A percentile compares a stretch with the other conserved stretches of the same genome.
Conservation (phyloP, 257 asterid species). For the Nicotiana otophora region DNA sequence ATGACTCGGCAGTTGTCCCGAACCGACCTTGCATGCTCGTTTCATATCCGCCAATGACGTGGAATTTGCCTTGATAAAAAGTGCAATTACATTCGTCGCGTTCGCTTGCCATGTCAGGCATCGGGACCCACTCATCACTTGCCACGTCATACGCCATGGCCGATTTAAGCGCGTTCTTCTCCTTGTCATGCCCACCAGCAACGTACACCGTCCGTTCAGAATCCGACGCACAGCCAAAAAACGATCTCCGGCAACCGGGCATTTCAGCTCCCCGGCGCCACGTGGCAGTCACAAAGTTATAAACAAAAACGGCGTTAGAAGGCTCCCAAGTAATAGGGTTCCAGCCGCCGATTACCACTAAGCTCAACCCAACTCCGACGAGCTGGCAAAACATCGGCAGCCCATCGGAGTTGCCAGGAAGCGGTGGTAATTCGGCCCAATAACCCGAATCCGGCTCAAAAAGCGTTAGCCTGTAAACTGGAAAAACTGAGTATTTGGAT, state of each 20-base stretch:
- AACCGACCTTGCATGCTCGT: slow-evolving; percentile 57
- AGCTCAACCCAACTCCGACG: slow-evolving; percentile 43
- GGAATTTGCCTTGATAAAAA: slow-evolving; percentile 45
- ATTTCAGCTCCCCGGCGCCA: slow-evolving; percentile 68
- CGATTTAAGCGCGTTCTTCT: slow-evolving; percentile 57
- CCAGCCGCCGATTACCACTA: slow-evolving; percentile 73
- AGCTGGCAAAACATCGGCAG: slow-evolving; percentile 70
- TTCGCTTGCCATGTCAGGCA: slow-evolving; percentile 63
- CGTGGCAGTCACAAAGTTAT: slow-evolving; percentile 41
- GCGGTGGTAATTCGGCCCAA: slow-evolving; percentile 51
- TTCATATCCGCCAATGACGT: slow-evolving; percentile 65
- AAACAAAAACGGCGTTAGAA: slow-evolving; percentile 31
- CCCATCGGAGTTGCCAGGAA: slow-evolving; percentile 43
- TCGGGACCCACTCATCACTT: slow-evolving; percentile 31
- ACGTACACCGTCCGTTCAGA: slow-evolving; percentile 37
- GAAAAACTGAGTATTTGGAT: slow-evolving; percentile 17
- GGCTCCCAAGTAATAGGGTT: slow-evolving; percentile 57
- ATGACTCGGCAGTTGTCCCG: slow-evolving; percentile 39
- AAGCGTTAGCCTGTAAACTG: slow-evolving; percentile 44
- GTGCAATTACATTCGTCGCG: slow-evolving; percentile 68
- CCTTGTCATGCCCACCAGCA: slow-evolving; percentile 78
- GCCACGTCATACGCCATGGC: slow-evolving; percentile 59
- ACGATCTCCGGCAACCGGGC: slow-evolving; percentile 53
- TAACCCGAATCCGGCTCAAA: slow-evolving; percentile 64
- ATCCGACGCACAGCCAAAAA: slow-evolving; percentile 74